Evolutionary conservation across 495 filamentous ascomycete genomes (phyloP).

Genomic region (Talaromyces thailandensis): DNA sequence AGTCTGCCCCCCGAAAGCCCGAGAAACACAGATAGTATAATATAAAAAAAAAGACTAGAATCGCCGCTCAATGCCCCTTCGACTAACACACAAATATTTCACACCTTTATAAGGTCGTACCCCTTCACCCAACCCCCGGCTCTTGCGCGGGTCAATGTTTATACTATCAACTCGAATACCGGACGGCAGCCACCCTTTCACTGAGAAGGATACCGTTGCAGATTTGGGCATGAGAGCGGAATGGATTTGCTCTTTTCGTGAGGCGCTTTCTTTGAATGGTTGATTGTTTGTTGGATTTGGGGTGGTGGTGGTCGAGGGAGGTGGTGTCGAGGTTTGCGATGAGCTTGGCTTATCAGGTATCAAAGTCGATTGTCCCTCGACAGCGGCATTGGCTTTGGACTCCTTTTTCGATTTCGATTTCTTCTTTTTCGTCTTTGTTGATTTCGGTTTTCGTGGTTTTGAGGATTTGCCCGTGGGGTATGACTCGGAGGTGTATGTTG

Average conservation of each 20-base stretch:
- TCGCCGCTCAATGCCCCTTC: conserved; percentile 65
- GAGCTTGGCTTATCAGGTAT: conserved; percentile 20
- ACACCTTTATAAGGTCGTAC: conserved; percentile 97
- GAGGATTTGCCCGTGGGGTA: not conserved
- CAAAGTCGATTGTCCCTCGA: conserved; percentile 7
- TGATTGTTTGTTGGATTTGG: conserved; percentile 17
- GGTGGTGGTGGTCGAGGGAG: conserved; percentile 25
- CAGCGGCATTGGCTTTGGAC: conserved; percentile 12
- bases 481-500: conserved; percentile 6
- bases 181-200: conserved; percentile 92
- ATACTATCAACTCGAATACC: conserved; percentile 90
- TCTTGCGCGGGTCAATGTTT: conserved; percentile 73
- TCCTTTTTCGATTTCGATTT: conserved; percentile 32
- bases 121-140: conserved; percentile 74
- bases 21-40: not conserved
- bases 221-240: conserved; percentile 85
- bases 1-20: not conserved
- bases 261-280: conserved; percentile 10
- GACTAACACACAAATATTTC: conserved; percentile 90
- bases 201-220: conserved; percentile 77
- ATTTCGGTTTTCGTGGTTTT: conserved; percentile 20
- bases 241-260: conserved; percentile 53
- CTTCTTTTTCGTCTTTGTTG: conserved; percentile 32
- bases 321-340: conserved; percentile 12
- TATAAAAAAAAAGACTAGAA: conserved; percentile 18